Conservation (phyloP, 441 rosid genomes). For the Rhodomyrtus psidioides region DNA sequence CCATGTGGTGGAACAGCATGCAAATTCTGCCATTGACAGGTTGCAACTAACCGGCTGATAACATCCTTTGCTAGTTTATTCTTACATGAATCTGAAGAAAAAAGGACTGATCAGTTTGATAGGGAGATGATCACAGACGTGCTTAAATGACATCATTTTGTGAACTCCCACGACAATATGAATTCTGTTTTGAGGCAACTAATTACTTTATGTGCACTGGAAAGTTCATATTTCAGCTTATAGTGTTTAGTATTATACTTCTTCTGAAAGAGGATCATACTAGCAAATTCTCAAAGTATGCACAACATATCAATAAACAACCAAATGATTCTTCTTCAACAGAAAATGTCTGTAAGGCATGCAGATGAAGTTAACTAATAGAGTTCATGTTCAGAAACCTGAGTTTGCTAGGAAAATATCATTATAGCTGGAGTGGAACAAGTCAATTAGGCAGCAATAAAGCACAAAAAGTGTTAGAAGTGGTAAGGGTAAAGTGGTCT, state of each 20-base stretch:
- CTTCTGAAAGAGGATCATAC: not conserved
- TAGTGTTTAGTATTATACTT: not conserved
- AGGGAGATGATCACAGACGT: not conserved
- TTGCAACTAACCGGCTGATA: slow-evolving; percentile 25
- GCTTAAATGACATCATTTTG: not conserved
- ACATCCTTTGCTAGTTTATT: slow-evolving; percentile 43
- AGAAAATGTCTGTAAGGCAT: not conserved
- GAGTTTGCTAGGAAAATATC: not conserved
- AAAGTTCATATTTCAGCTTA: not conserved
- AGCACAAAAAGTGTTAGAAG: not conserved
- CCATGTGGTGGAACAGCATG: slow-evolving; percentile 60
- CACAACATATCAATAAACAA: not conserved
- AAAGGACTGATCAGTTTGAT: not conserved
- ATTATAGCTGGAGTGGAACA: not conserved
- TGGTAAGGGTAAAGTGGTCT: too few species aligned
- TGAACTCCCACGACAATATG: not conserved
- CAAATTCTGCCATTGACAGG: slow-evolving; percentile 62
- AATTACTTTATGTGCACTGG: not conserved
- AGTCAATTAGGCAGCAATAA: not conserved
- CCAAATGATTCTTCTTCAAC: not conserved
- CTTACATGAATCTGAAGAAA: slow-evolving; percentile 43
- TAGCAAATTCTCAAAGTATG: not conserved
- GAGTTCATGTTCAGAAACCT: not conserved
- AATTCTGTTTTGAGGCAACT: not conserved
- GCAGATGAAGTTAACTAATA: not conserved